Evolutionary conservation across 805 yeast species (phyloP), one percentile per base, ranked within the genome.

Genomic region (Debaryomyces prosopidis): DNA sequence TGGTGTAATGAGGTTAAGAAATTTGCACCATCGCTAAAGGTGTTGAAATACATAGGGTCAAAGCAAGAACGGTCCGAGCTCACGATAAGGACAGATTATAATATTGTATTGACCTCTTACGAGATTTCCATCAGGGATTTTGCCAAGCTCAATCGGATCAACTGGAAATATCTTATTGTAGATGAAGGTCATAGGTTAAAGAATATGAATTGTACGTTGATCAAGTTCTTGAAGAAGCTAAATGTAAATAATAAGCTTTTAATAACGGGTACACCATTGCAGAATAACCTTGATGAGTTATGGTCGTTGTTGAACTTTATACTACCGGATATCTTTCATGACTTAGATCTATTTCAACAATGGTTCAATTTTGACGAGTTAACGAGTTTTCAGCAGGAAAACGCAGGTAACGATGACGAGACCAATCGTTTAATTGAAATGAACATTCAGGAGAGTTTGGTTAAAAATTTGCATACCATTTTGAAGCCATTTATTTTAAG

Each of bases 141-240:
- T 36, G 66, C 68, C 26, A 74, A 65, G 49, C 71, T 90, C 41
- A 71, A 77, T 48, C 61, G 68, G 2, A 65, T 78, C 9, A 65
- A 70, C 18, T 91, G 97, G 97, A 86, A 83, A 48, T 92, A 82
- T 59, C 68, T 92, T 43, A 86, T 91, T 41, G 96, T 92, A 15
- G 99, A 92, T 64, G 99, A 92, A 65, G 99, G 98, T 5, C 99
- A 92, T 64, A 73, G 99, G 33, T 71, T 92, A 53, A 94, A 92
- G 59, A 92, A 92, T 61, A 77, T 84, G 51, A 82, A 91, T 54
- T 88, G 96, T 63, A 71, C 82, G 52, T 71, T 92, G 48, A 84
- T 92, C 42, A 76, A 76, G 43, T 83, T 83, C 48, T 74, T 92
- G 53, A 91, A 89, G 57, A 76, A 75, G 50, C 74, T 89, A 32